Evolutionary conservation across 176 grass and related monocot species (phyloP), one percentile per base, ranked within the genome.

Genomic region (Musa schizocarpa): DNA sequence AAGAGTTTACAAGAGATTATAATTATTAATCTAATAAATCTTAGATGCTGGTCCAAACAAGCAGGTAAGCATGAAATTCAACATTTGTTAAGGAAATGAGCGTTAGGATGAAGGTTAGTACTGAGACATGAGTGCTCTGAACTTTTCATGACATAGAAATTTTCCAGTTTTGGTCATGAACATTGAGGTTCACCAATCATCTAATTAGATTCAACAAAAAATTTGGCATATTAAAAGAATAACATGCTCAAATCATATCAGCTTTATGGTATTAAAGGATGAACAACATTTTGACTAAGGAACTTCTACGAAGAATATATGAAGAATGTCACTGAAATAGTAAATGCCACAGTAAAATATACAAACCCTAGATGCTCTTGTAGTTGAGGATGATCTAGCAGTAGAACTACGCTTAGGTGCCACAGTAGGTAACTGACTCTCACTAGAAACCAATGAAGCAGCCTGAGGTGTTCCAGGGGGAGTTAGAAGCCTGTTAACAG

Each of bases 311-410:
- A 54, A 57, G 17, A 55, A 19, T 10, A 16, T 27, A 34, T 29
- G 13, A 29, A 74, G 52, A 56, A 74, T 56, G 54, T 0, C 24
- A 56, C 14, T 13, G 17, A 56, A 74, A 16, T 9, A 34, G 16
- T 3, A 57, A 74, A 26, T 27, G 8, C 12, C 55, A 29, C 19
- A 9, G 13, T 52, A 71, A 8, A 11, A 1, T 11, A 16, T 53
- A 54, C 53, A 16, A 74, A 99, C 96, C 88, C 83, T 94, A 56
- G 91, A 95, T 80, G 86, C 87, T 89, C 96, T 92, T 62, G 86
- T 79, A 17, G 88, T 84, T 6, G 96, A 99, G 59, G 85, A 68
- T 14, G 96, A 99, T 85, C 86, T 86, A 77, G 57, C 53, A 16
- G 72, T 66, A 77, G 34, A 75, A 26, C 49, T 26, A 10, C 78